These are phyloP conservation scores for Vaccinium myrtillus DNA, from an alignment of 148 eudicot genomes.

Conservation along the genomic window DNA sequence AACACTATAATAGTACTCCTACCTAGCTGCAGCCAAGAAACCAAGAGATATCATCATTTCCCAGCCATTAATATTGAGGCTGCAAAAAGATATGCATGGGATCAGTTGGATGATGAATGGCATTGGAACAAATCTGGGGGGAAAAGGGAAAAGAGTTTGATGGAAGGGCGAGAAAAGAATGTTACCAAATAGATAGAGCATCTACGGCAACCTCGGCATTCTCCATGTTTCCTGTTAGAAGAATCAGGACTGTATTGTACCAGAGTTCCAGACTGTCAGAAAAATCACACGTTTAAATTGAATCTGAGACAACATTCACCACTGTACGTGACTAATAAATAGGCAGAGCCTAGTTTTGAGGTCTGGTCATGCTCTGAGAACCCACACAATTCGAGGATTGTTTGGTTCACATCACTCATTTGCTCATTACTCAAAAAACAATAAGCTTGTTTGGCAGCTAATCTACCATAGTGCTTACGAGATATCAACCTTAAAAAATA, in stretches of 20 bases:
- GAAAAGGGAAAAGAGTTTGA: not conserved
- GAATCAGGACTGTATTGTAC: conserved; percentile 26
- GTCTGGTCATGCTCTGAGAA: not conserved
- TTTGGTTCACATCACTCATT: not conserved
- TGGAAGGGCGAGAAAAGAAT: not conserved
- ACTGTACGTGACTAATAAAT: not conserved
- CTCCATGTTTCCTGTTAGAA: conserved; percentile 29
- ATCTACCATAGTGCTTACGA: not conserved
- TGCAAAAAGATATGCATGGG: not conserved
- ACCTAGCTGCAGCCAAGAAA: conserved; percentile 20
- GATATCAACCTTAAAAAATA: not conserved
- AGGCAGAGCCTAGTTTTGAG: not conserved
- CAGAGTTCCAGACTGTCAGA: conserved; percentile 7
- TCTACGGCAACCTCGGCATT: conserved; percentile 35
- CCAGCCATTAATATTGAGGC: conserved; percentile 15
- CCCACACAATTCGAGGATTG: not conserved
- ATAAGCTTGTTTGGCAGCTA: not conserved
- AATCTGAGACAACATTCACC: not conserved
- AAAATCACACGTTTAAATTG: not conserved
- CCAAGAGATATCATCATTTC: conserved; percentile 19
- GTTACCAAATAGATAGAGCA: conserved; percentile 44
- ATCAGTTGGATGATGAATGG: not conserved
- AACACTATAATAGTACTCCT: not conserved
- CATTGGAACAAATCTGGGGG: not conserved
- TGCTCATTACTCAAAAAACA: not conserved